A percentile compares a stretch with the other conserved stretches of the same genome.
phyloP scores from a whole-genome alignment of 441 rosid species.

The Theobroma grandiflorum region DNA sequence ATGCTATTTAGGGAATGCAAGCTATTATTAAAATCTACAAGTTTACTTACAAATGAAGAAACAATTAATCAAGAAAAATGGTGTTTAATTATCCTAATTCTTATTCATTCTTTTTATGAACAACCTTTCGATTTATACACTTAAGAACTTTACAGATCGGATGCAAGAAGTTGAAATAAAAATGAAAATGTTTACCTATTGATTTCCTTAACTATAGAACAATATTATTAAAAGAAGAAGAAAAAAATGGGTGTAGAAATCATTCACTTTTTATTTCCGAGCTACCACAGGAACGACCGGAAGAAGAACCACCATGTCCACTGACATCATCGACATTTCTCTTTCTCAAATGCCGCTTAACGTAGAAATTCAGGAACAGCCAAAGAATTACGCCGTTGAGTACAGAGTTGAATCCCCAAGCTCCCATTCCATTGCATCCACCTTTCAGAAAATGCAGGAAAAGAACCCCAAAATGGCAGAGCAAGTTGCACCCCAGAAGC shows the following conservation, averaged over 20 bases:
- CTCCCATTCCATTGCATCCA: constrained; percentile 90
- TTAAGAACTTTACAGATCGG: neutral
- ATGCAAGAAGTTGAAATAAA: neutral
- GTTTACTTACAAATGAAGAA: neutral
- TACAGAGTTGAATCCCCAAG: constrained; percentile 81
- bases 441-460: constrained; percentile 78
- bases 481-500: constrained; percentile 64
- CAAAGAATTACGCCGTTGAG: constrained; percentile 68
- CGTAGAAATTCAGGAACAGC: constrained; percentile 68
- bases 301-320: constrained; percentile 16
- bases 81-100: neutral
- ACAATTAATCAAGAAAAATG: neutral
- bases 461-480: constrained; percentile 80
- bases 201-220: neutral
- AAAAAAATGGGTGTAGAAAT: neutral
- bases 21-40: neutral
- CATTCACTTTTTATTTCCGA: constrained; percentile 14
- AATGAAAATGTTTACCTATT: neutral
- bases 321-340: neutral
- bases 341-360: constrained; percentile 46
- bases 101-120: neutral
- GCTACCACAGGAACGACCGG: neutral
- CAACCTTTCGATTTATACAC: neutral
- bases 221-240: neutral
- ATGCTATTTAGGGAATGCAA: no score